Evolutionary conservation across 2,329 filamentous ascomycete genomes (phyloP), one percentile per base, ranked within the genome.

Genomic region (Neofusicoccum umdonicola): DNA sequence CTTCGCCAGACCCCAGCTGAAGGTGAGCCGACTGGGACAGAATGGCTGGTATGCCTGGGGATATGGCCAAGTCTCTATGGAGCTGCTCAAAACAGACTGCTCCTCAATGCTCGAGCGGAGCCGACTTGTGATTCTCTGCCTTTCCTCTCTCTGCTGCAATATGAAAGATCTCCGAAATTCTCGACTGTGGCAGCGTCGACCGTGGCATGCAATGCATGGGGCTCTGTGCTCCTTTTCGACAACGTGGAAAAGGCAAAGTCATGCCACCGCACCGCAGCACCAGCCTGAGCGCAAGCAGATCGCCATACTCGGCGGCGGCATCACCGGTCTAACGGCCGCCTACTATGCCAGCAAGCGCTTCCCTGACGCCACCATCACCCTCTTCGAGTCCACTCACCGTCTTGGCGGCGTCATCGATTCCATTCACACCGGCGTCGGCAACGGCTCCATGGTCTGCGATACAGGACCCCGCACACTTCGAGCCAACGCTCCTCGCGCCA

Each of bases 361-460:
- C 19, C 57, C 44, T 15, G 41, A 39, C n/a, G 57, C 57, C 11
- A 47, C 17, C 44, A 39, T 61, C 27, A 37, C 57, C 57, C 42
- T 61, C 35, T 61, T 48, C 13, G 57, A 61, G 35, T 15, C 22
- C 7, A 37, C 57, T 7, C 31, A 47, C 12, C 56, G 57, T 7
- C 41, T 61, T 22, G 57, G 57, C 17, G 57, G 57, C 57, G 42
- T 61, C 31, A 61, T 61, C 15, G 57, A 45, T 0, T 48, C 57
- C 45, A 17, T 61, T 31, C 12, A 37, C n/a, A 15, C 45, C 31
- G 9, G 6, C 12, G 17, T 39, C 17, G n/a, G 27, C 57, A 22
- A 48, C 31, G 31, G 19, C 5, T 7, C 31, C 0, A 39, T 47
- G 12, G 34, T 48, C 42, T 48, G 42, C 42, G 57, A 61, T 27